phyloP scores from a whole-genome alignment of 176 grass and related monocot genomes.

The Bolboschoenus planiculmis region DNA sequence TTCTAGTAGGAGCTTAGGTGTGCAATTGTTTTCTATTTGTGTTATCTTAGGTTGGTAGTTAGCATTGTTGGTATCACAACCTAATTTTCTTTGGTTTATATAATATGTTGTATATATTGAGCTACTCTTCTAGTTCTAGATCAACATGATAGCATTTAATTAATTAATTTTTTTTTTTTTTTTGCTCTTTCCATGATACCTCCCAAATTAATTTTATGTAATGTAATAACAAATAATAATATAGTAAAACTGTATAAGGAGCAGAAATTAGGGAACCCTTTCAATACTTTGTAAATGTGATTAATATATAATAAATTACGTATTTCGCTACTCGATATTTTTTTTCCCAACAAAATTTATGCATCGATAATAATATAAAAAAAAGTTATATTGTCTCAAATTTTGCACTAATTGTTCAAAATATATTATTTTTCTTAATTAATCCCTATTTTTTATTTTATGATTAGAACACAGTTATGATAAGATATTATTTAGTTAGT shows the following conservation, averaged over 20 bases:
- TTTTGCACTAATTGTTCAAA: too few species aligned
- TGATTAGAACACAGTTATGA: neutral
- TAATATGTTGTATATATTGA: neutral
- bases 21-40: neutral
- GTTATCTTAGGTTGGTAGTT: neutral
- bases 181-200: neutral
- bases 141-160: neutral
- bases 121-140: too few species aligned
- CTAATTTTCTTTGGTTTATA: neutral
- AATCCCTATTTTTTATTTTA: neutral
- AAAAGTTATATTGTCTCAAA: too few species aligned
- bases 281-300: neutral
- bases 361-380: too few species aligned
- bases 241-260: neutral
- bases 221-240: neutral
- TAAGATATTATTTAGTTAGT: neutral
- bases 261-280: neutral
- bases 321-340: too few species aligned
- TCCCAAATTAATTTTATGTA: neutral
- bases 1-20: neutral
- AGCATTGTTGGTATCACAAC: neutral
- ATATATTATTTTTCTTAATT: too few species aligned
- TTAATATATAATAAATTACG: too few species aligned
- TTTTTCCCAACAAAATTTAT: too few species aligned
- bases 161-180: too few species aligned